A percentile compares a stretch with the other conserved stretches of the same genome.
Conservation (phyloP, 768 basidiomycete species). For the Suillus hirtellus region DNA sequence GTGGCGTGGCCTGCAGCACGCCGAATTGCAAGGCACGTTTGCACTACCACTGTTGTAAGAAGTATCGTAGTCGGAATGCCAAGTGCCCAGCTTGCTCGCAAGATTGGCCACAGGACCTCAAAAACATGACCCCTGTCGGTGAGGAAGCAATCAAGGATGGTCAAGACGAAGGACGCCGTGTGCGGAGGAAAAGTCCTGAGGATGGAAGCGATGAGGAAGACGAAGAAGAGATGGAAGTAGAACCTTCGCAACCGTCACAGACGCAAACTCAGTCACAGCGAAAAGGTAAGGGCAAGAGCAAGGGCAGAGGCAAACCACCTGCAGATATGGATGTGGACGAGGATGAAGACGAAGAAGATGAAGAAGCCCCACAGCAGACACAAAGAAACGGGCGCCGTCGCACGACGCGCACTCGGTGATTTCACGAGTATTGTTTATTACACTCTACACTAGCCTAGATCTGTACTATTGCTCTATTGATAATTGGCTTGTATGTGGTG, state of each 20-base stretch:
- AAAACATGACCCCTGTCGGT: conserved; percentile 57
- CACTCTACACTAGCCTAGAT: conserved; percentile 13
- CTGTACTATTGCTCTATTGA: conserved; percentile 28
- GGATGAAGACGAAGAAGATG: conserved; percentile 38
- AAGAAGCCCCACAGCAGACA: conserved; percentile 22
- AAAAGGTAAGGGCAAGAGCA: conserved; percentile 28
- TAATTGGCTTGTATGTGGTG: conserved; percentile 1
- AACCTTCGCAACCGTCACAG: conserved; percentile 29
- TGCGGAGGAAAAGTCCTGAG: conserved; percentile 34
- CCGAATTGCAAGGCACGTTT: conserved; percentile 62
- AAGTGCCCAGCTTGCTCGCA: conserved; percentile 58
- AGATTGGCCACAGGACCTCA: conserved; percentile 60
- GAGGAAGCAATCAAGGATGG: conserved; percentile 67
- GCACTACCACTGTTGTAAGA: conserved; percentile 65
- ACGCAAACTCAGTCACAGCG: conserved; percentile 24
- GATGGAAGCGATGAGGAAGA: conserved; percentile 39
- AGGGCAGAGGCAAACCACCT: conserved; percentile 27
- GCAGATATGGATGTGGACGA: conserved; percentile 46
- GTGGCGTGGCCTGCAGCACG: conserved; percentile 62
- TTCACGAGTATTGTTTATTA: conserved; percentile 14
- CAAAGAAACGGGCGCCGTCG: conserved; percentile 24
- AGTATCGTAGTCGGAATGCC: conserved; percentile 40
- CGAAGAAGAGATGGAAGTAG: conserved; percentile 41
- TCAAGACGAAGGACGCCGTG: conserved; percentile 48
- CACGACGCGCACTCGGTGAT: conserved; percentile 20